These are phyloP conservation scores for Chondrus crispus DNA, from an alignment of 23 red algal genomes.

Conservation along the genomic window DNA sequence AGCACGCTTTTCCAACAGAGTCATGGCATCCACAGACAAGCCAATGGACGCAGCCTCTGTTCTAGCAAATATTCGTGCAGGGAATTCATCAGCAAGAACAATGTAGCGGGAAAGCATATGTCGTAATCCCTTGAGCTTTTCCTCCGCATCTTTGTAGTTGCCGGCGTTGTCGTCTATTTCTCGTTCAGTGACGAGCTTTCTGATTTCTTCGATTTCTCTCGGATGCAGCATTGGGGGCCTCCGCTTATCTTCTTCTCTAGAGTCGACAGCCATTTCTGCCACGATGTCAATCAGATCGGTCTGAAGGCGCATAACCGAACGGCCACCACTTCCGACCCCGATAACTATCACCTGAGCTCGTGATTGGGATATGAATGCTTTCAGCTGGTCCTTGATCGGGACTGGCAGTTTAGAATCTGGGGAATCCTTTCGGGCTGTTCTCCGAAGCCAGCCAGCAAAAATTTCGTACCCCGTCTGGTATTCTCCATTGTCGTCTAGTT, in stretches of 20 bases:
- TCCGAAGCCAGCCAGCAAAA: slow-evolving; percentile 39
- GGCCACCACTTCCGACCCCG: slow-evolving; percentile 69
- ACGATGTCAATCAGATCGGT: slow-evolving; percentile 47
- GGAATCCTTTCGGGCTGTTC: background rate
- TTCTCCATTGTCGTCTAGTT: slow-evolving; percentile 53
- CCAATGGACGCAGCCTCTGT: slow-evolving; percentile 13
- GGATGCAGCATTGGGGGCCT: slow-evolving; percentile 19
- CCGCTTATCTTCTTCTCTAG: slow-evolving; percentile 15
- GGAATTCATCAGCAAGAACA: slow-evolving; percentile 38
- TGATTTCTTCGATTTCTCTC: background rate
- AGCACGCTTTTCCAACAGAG: slow-evolving; percentile 47
- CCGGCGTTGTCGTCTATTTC: background rate
- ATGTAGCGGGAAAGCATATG: slow-evolving; percentile 19
- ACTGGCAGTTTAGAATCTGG: slow-evolving; percentile 19
- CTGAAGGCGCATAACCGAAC: slow-evolving; percentile 39
- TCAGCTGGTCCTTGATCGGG: slow-evolving; percentile 28
- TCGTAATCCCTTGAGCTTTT: background rate
- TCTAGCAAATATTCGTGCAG: slow-evolving; percentile 47
- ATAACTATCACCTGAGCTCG: slow-evolving; percentile 55
- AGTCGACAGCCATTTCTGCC: slow-evolving; percentile 8
- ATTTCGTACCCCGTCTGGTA: slow-evolving; percentile 44
- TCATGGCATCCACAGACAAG: slow-evolving; percentile 45
- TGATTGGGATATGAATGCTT: slow-evolving; percentile 32
- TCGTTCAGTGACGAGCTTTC: background rate
- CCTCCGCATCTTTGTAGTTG: background rate